Evolutionary conservation across 75 land plant species (phyloP), one percentile per base, ranked within the genome.

Genomic region (Azolla pinnata): DNA sequence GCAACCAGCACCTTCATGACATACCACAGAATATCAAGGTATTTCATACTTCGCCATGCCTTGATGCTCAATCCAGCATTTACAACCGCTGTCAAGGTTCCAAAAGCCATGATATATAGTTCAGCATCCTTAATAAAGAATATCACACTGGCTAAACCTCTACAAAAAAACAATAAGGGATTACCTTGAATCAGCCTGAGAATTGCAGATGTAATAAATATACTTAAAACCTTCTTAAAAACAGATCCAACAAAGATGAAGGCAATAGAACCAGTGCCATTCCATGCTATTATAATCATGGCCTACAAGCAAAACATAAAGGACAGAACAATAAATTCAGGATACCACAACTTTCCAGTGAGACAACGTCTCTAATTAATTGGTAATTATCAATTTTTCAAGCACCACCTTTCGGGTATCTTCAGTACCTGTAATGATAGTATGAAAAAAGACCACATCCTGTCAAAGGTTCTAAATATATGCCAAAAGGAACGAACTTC

Each of bases 401-500:
- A n/a, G n/a, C n/a, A n/a, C n/a, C n/a, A n/a, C n/a, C n/a, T n/a
- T 2, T 7, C 31, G 1, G 8, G 24, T 23, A 10, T 29, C 0
- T 47, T 9, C 61, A 4, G 25, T 61, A 95, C 99, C 88, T 95
- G 99, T 20, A 95, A 63, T 52, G 74, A 72, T 56, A 95, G 57
- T 38, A 90, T 90, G 27, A 77, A 84, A 46, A 95, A 95, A 26
- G 67, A 74, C 99, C 99, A 95, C 97, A 95, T 83, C 42, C 99
- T 67, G 70, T 95, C 97, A 72, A 90, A 95, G 79, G 97, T 95
- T 77, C 99, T 78, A 56, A 86, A 90, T 33, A 95, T 56, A 53
- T 95, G 99, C 92, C 97, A 90, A 59, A 77, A 95, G 29, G 99
- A 79, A 1, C 99, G 85, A 42, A 90, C 82, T 76, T 95, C 99